Evolutionary conservation across 106 monocot genomes (phyloP).

Genomic region (Alisma plantagoaquatica): DNA sequence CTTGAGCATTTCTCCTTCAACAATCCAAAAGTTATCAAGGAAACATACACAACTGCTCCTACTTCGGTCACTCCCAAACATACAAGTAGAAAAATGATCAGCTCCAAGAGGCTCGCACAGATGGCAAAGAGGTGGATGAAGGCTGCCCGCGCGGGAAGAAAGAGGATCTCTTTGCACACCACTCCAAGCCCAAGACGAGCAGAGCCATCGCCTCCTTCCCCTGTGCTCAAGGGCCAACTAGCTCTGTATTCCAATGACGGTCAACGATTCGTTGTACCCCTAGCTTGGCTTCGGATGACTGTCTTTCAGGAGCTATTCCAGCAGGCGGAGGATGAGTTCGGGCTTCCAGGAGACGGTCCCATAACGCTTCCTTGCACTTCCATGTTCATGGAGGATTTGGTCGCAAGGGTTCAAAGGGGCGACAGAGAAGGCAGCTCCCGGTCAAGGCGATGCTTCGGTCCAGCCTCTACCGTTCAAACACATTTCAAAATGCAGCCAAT

Average conservation of each 20-base stretch:
- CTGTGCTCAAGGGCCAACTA: slow-evolving; percentile 22
- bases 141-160: slow-evolving; percentile 14
- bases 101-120: slow-evolving; percentile 14
- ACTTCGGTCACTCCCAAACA: no score
- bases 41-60: no score
- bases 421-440: no score
- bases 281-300: slow-evolving; percentile 16
- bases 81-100: no score
- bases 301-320: slow-evolving; percentile 34
- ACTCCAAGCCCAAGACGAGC: not conserved
- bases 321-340: slow-evolving; percentile 38
- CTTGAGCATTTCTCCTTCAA: no score
- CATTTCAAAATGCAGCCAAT: no score
- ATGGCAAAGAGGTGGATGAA: slow-evolving; percentile 33
- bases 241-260: slow-evolving; percentile 25
- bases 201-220: no score
- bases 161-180: slow-evolving; percentile 6
- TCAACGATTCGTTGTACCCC: slow-evolving; percentile 25
- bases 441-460: no score
- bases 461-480: no score
- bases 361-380: slow-evolving; percentile 35
- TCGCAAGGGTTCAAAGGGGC: no score
- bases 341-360: slow-evolving; percentile 18
- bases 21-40: no score
- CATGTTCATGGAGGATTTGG: slow-evolving; percentile 21